Evolutionary conservation across 2,329 filamentous ascomycete genomes (phyloP).

Genomic region (Paecilomyces formosus): DNA sequence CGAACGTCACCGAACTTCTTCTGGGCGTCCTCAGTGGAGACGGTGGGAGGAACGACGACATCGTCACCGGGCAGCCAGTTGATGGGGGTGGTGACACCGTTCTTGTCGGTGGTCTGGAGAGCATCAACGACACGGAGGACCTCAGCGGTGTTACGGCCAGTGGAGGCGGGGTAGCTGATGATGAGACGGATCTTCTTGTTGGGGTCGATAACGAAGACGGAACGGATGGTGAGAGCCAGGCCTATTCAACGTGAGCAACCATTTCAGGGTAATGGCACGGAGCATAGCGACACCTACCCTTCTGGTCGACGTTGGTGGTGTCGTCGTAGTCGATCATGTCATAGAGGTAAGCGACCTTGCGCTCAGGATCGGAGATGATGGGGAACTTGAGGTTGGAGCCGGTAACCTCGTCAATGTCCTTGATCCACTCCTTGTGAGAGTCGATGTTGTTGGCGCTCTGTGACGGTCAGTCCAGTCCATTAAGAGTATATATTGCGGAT

Average conservation of each 20-base stretch:
- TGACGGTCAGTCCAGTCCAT: background rate
- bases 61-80: conserved; percentile 86
- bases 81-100: conserved; percentile 81
- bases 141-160: conserved; percentile 75
- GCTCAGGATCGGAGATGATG: conserved; percentile 74
- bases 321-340: conserved; percentile 83
- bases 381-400: conserved; percentile 65
- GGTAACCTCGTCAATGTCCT: conserved; percentile 75
- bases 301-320: conserved; percentile 70
- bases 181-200: conserved; percentile 89
- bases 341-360: conserved; percentile 67
- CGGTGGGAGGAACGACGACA: conserved; percentile 79
- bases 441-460: conserved; percentile 71
- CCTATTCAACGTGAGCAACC: conserved; percentile 8
- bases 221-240: conserved; percentile 88
- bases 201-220: conserved; percentile 91
- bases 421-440: conserved; percentile 82
- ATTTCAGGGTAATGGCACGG: background rate
- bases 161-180: conserved; percentile 86
- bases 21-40: conserved; percentile 79
- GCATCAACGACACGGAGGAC: conserved; percentile 73
- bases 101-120: conserved; percentile 76
- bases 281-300: conserved; percentile 42
- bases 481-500: background rate
- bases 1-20: conserved; percentile 72